Evolutionary conservation across 768 basidiomycete genomes (phyloP), one percentile per base, ranked within the genome.

Genomic region (Cantharellus cinnabarinus): DNA sequence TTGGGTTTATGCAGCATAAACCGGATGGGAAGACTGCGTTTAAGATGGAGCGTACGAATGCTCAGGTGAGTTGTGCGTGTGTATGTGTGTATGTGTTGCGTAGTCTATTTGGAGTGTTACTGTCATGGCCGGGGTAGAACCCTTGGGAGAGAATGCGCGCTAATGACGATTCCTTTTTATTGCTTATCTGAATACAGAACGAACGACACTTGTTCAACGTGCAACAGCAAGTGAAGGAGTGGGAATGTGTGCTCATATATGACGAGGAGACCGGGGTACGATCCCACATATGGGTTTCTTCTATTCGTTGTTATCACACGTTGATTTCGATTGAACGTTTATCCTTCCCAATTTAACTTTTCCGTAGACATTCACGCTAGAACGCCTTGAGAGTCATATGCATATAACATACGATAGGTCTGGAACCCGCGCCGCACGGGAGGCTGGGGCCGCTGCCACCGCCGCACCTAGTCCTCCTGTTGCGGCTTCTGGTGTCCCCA

Each of bases 181-280:
- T 48, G 52, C 52, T 7, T 53, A 41, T 20, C 58, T 37, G 4
- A 20, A 65, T 81, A 80, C 66, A 71, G 2, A 75, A 74, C 15
- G 79, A 83, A 60, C 74, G 67, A 7, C 74, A 79, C 64, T 64
- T 76, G 42, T 87, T 80, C 65, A 71, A 69, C 42, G 64, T 66
- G 4, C 83, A 84, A 65, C 71, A 71, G 14, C 68, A 76, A 1
- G 75, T 81, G 4, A 83, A 79, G 66, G 83, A 86, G 52, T 74
- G 75, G 64, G 83, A 87, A 56, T 89, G 86, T 63, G 78, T 88
- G 4, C 73, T 89, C 48, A 81, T 89, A 50, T 89, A 81, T 64
- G 85, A 89, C 66, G 83, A 85, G 65, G 81, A 79, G 57, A 72
- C 77, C 51, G 78, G 78, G 62, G 85, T 84, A 66, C 67, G 79